Evolutionary conservation across 1,139 yeast species (phyloP).

Genomic region (Pichia kudriavzevii): DNA sequence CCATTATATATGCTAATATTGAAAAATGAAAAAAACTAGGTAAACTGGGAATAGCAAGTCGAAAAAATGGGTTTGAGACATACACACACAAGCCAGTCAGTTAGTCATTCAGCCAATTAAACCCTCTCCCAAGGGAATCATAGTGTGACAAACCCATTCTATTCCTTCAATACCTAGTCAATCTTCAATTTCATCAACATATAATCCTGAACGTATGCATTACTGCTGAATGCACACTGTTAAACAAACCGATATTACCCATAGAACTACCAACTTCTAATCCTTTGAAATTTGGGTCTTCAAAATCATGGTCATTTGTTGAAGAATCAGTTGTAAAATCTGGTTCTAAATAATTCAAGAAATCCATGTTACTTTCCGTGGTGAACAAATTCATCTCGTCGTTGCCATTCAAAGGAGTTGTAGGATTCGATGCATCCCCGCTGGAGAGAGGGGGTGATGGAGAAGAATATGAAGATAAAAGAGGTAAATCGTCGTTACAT

Average conservation of each 20-base stretch:
- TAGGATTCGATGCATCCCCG: conserved; percentile 10
- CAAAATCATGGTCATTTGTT: conserved; percentile 8
- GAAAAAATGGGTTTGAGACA: too few species aligned
- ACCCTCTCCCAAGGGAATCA: neutral
- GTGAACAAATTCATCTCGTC: too few species aligned
- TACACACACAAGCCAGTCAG: conserved; percentile 10
- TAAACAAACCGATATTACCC: conserved; percentile 25
- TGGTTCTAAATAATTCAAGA: conserved; percentile 6
- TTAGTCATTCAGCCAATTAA: neutral
- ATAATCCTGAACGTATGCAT: conserved; percentile 13
- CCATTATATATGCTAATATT: conserved; percentile 18
- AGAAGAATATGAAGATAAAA: neutral
- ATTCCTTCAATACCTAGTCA: too few species aligned
- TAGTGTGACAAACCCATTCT: too few species aligned
- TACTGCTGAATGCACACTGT: conserved; percentile 34
- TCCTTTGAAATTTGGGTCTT: conserved; percentile 6
- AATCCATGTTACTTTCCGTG: conserved; percentile 13
- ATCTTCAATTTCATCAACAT: too few species aligned
- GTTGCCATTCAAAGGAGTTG: too few species aligned
- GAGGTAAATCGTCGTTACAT: neutral
- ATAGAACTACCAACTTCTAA: conserved; percentile 11
- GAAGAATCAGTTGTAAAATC: neutral
- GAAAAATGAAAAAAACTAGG: neutral
- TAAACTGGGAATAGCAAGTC: neutral
- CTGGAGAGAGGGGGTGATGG: conserved; percentile 7